phyloP scores from a whole-genome alignment of 1,139 yeast genomes.

The Geotrichum restrictum region DNA sequence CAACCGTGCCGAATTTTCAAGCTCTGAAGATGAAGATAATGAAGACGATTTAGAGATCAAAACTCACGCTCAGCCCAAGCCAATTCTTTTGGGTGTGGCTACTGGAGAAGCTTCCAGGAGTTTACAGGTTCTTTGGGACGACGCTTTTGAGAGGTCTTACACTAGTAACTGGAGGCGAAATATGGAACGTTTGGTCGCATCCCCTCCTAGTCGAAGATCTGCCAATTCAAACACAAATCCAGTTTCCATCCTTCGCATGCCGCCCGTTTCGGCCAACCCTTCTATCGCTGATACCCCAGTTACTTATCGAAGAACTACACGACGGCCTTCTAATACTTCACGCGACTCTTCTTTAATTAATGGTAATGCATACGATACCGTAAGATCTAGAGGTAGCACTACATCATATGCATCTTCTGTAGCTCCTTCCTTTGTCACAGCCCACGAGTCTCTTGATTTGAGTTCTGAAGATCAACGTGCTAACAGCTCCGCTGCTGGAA shows the following conservation, averaged over 20 bases:
- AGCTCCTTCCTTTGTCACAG: conserved; percentile 17
- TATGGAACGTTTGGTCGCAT: conserved; percentile 5
- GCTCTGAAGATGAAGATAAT: neutral
- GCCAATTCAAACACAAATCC: neutral
- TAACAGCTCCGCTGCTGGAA: neutral
- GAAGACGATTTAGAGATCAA: conserved; percentile 2
- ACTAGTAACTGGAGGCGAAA: conserved; percentile 5
- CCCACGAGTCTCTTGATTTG: conserved; percentile 9
- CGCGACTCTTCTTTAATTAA: neutral
- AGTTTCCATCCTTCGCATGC: neutral
- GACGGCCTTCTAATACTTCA: neutral
- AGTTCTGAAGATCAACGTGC: neutral
- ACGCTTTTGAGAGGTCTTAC: neutral
- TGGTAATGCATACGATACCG: neutral
- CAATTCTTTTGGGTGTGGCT: conserved; percentile 2
- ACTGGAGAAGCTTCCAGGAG: conserved; percentile 2
- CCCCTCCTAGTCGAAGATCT: neutral
- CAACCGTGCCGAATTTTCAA: too few species aligned
- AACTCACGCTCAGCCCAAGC: conserved; percentile 7
- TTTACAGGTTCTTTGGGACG: conserved; percentile 2
- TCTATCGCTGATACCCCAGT: neutral
- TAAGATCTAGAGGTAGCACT: conserved; percentile 8
- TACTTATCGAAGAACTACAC: neutral
- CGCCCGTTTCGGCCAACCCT: neutral
- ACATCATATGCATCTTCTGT: conserved; percentile 8